phyloP scores from a whole-genome alignment of 2,329 filamentous ascomycete species.

The Botryotinia calthae region DNA sequence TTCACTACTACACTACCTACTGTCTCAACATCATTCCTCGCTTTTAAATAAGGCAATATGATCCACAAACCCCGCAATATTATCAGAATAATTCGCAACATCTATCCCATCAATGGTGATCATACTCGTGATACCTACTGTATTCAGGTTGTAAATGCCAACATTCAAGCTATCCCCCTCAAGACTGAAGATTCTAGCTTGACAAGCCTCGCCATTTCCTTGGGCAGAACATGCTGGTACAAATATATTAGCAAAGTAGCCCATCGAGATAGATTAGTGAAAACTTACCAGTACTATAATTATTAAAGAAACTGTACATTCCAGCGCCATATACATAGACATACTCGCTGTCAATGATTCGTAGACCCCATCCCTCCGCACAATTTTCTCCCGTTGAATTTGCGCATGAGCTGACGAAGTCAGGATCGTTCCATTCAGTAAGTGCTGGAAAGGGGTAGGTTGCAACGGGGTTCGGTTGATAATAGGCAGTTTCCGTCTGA shows the following conservation, averaged over 20 bases:
- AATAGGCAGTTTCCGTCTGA: constrained; percentile 32
- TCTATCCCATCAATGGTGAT: constrained; percentile 25
- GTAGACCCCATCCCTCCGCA: constrained; percentile 19
- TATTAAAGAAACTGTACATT: constrained; percentile 21
- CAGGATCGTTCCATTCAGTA: constrained; percentile 17
- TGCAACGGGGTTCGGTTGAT: constrained; percentile 17
- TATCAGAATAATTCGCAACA: constrained; percentile 24
- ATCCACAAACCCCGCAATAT: constrained; percentile 21
- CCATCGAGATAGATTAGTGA: fast-evolving
- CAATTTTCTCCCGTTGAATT: constrained; percentile 12
- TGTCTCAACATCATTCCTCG: not conserved
- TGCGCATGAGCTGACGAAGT: not conserved
- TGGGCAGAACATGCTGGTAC: constrained; percentile 6
- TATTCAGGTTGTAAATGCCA: constrained; percentile 30
- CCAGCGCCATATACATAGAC: constrained; percentile 16
- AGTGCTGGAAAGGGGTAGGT: constrained; percentile 1
- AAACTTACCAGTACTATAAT: constrained; percentile 18
- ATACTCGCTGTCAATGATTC: constrained; percentile 5
- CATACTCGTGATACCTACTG: constrained; percentile 30
- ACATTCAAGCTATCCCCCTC: constrained; percentile 24
- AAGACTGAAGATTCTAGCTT: constrained; percentile 28
- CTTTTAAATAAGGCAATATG: constrained; percentile 15
- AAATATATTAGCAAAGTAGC: not conserved
- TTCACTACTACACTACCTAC: not conserved
- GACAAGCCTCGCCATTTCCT: constrained; percentile 22